A percentile compares a stretch with the other conserved stretches of the same genome.
Conservation (phyloP, 768 basidiomycete species). For the Neoboletus subvelutipes region DNA sequence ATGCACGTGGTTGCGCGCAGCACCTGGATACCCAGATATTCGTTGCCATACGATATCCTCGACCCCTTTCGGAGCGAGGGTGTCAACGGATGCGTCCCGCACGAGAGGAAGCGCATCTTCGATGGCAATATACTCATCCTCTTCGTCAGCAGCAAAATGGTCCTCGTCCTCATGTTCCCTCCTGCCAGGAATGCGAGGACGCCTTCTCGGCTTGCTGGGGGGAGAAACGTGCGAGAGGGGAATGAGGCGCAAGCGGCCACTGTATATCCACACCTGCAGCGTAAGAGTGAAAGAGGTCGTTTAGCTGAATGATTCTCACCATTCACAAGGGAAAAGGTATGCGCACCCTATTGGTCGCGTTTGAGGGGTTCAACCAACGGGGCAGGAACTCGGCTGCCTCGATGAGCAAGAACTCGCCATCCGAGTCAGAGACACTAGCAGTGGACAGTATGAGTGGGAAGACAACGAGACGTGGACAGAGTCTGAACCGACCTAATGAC, state of each 20-base stretch:
- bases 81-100: conserved; percentile 51
- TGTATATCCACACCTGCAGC: conserved; percentile 87
- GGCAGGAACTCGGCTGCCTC: conserved; percentile 93
- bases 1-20: conserved; percentile 68
- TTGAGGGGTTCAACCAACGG: conserved; percentile 86
- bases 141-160: conserved; percentile 36
- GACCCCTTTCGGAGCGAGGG: conserved; percentile 57
- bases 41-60: conserved; percentile 69
- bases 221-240: conserved; percentile 76
- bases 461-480: neutral
- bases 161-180: conserved; percentile 55
- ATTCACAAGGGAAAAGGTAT: conserved; percentile 20
- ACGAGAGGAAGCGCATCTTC: conserved; percentile 67
- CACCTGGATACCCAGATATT: conserved; percentile 74
- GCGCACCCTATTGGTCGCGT: conserved; percentile 90
- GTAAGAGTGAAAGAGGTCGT: conserved; percentile 32
- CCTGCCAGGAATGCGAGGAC: conserved; percentile 43
- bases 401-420: conserved; percentile 94
- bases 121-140: conserved; percentile 52
- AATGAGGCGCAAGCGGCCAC: conserved; percentile 80
- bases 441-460: conserved; percentile 1
- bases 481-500: conserved; percentile 63
- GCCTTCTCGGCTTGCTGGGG: conserved; percentile 52
- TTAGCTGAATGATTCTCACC: conserved; percentile 36
- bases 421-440: conserved; percentile 68